Percentiles rank a stretch among this genome's conserved stretches.
Evolutionary conservation across 2,329 filamentous ascomycete genomes (phyloP).

Genomic region (Pseudocercospora fuligena): DNA sequence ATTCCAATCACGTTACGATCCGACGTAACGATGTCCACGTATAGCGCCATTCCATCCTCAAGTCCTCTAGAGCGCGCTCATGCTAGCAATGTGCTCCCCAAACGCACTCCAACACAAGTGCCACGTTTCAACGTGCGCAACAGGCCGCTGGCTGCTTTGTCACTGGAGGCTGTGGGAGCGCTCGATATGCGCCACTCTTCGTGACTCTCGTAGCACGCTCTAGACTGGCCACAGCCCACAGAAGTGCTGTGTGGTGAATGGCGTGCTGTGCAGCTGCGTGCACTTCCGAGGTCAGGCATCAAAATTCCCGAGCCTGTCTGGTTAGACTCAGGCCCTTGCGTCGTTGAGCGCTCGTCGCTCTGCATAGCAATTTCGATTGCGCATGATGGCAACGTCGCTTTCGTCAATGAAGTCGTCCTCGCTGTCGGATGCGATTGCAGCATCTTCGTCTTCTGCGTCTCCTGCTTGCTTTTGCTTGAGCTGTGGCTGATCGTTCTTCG

Average conservation of each 20-base stretch:
- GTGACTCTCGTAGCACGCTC: background rate
- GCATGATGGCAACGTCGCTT: background rate
- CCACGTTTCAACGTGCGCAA: background rate
- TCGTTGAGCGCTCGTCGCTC: constrained; percentile 22
- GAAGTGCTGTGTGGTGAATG: background rate
- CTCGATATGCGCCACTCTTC: too few species aligned
- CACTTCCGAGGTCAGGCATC: constrained; percentile 4
- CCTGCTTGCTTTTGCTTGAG: background rate
- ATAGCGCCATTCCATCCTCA: background rate
- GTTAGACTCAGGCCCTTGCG: constrained; percentile 6
- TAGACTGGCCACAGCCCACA: background rate
- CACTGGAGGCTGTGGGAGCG: background rate
- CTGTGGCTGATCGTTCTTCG: background rate
- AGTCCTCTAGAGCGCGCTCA: background rate
- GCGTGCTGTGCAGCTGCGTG: constrained; percentile 8
- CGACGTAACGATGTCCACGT: background rate
- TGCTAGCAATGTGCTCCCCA: background rate
- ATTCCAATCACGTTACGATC: background rate
- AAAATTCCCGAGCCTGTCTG: background rate
- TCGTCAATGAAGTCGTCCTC: constrained; percentile 24
- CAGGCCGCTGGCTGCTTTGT: background rate
- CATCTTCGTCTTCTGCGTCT: constrained; percentile 17
- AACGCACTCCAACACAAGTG: background rate
- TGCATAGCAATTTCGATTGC: constrained; percentile 22
- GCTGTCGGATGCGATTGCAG: constrained; percentile 29